phyloP scores from a whole-genome alignment of 2,329 filamentous ascomycete species.

The Aspergillus tamarii region DNA sequence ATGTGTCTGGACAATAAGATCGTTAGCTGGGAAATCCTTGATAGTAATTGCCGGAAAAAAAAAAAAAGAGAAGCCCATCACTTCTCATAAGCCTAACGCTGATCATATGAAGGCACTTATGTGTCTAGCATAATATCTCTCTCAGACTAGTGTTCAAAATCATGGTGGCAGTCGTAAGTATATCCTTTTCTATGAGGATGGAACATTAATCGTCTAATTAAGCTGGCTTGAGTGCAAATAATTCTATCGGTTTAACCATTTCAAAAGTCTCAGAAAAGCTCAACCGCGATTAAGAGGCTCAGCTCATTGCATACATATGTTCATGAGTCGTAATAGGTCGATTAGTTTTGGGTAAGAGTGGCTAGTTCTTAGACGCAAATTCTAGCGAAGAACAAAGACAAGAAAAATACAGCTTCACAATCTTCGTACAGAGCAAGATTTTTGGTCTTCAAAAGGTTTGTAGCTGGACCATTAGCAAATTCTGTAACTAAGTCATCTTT shows the following conservation, averaged over 20 bases:
- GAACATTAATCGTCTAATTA: background rate
- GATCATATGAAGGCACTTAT: background rate
- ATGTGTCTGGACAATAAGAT: background rate
- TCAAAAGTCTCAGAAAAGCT: background rate
- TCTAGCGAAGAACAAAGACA: background rate
- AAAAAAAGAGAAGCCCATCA: background rate
- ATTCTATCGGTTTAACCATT: background rate
- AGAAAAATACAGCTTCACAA: background rate
- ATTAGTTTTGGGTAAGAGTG: background rate
- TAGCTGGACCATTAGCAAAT: background rate
- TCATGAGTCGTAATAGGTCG: background rate
- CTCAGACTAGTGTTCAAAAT: background rate
- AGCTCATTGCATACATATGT: too few species aligned
- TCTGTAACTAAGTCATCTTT: background rate
- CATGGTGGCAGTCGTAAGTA: background rate
- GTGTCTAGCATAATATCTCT: background rate
- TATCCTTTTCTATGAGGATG: background rate
- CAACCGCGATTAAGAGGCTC: background rate
- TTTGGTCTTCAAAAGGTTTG: background rate
- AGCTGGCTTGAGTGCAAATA: background rate
- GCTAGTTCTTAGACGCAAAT: background rate
- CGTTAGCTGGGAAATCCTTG: background rate
- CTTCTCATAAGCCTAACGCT: background rate
- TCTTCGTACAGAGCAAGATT: background rate
- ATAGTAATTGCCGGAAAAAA: background rate